phyloP scores from a whole-genome alignment of 345 rosid genomes.

The Eucalyptus curtisii region DNA sequence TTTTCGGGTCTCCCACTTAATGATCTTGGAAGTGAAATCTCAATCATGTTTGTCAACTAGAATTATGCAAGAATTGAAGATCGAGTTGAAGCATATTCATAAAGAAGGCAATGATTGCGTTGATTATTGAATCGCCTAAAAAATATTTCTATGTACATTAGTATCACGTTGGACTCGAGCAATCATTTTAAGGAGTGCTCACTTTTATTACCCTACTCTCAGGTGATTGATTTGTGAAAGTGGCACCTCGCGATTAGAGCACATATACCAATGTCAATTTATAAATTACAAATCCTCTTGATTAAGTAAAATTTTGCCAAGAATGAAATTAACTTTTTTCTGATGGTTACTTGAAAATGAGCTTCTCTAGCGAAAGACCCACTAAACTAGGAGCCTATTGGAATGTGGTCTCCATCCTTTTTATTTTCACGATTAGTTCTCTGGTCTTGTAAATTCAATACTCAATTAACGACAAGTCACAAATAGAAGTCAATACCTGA shows the following conservation, averaged over 20 bases:
- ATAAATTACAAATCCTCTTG: background rate
- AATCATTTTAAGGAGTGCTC: background rate
- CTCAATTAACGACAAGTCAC: background rate
- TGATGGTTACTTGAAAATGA: background rate
- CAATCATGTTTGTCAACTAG: background rate
- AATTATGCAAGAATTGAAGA: background rate
- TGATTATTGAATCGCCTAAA: background rate
- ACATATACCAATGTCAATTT: background rate
- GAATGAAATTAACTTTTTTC: background rate
- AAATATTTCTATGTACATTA: background rate
- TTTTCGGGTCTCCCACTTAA: background rate
- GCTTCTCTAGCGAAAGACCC: background rate
- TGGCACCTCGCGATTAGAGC: background rate
- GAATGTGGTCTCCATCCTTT: background rate
- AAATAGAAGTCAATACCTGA: background rate
- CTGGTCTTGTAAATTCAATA: background rate
- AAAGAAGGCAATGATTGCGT: background rate
- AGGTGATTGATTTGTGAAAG: background rate
- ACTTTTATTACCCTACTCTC: background rate
- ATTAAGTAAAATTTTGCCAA: background rate
- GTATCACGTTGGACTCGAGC: background rate
- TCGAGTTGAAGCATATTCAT: background rate
- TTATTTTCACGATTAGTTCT: background rate
- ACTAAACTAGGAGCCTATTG: background rate
- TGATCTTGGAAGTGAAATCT: background rate